These are phyloP conservation scores for Claviceps monticola DNA, from an alignment of 2,329 filamentous ascomycete species.

Conservation along the genomic window DNA sequence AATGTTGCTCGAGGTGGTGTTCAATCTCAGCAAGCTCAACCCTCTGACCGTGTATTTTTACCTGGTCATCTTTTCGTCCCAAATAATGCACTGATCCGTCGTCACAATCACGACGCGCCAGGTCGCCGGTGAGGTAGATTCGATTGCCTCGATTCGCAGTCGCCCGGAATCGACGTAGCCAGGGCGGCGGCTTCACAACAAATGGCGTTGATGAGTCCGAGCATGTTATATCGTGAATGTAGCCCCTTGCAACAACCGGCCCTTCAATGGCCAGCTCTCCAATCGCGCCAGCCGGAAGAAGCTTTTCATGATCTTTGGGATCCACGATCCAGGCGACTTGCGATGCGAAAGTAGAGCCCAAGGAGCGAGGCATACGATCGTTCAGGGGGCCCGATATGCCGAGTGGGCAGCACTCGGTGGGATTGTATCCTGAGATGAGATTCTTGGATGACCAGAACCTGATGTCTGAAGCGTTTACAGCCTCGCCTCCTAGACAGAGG, in stretches of 20 bases:
- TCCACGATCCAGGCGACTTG: neutral
- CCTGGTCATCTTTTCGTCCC: slow-evolving; percentile 16
- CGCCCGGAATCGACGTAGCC: slow-evolving; percentile 10
- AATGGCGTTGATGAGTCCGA: neutral
- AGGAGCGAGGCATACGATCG: neutral
- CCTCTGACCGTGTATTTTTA: slow-evolving; percentile 41
- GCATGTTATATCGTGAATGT: slow-evolving; percentile 34
- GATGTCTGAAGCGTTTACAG: slow-evolving; percentile 17
- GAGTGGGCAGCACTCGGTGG: slow-evolving; percentile 11
- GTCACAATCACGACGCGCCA: slow-evolving; percentile 16
- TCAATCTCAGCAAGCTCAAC: slow-evolving; percentile 26
- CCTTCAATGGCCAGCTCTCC: slow-evolving; percentile 16
- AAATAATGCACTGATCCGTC: slow-evolving; percentile 11
- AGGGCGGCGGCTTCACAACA: neutral
- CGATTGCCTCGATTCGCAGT: slow-evolving; percentile 8
- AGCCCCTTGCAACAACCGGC: slow-evolving; percentile 38
- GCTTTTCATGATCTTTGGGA: neutral
- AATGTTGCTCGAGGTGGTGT: neutral
- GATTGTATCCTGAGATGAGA: slow-evolving; percentile 28
- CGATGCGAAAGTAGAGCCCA: neutral
- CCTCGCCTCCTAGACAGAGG: slow-evolving; percentile 13
- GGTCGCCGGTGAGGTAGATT: slow-evolving; percentile 12
- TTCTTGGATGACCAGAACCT: slow-evolving; percentile 6
- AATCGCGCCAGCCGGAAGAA: neutral
- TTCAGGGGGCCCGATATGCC: slow-evolving; percentile 12